A percentile compares a stretch with the other conserved stretches of the same genome.
Conservation (phyloP, 2,329 filamentous ascomycete species). For the Xylariaceae sp. region DNA sequence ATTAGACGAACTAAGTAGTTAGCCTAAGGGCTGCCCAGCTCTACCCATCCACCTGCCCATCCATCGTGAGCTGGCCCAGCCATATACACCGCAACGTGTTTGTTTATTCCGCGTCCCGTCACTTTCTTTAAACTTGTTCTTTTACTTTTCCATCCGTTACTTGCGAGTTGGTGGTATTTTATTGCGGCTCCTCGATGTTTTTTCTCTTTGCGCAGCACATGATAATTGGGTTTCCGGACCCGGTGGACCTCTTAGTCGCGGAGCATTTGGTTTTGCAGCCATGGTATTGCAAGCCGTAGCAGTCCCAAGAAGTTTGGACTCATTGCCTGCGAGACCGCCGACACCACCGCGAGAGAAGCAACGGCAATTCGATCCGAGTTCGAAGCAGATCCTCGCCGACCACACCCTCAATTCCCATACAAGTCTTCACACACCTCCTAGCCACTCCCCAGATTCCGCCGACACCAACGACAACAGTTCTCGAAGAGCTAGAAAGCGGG, state of each 20-base stretch:
- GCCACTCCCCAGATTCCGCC: slow-evolving; percentile 48
- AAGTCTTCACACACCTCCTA: slow-evolving; percentile 57
- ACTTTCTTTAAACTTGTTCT: neutral
- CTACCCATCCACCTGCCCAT: slow-evolving; percentile 2
- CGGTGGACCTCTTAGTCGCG: slow-evolving; percentile 32
- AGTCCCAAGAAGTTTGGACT: slow-evolving; percentile 50
- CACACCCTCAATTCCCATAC: slow-evolving; percentile 43
- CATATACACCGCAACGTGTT: neutral
- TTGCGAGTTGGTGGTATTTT: slow-evolving; percentile 6
- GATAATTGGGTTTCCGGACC: slow-evolving; percentile 20
- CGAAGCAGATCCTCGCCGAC: slow-evolving; percentile 41
- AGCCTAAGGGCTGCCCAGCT: slow-evolving; percentile 11
- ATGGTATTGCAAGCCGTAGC: slow-evolving; percentile 44
- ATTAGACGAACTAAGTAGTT: neutral
- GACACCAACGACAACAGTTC: slow-evolving; percentile 48
- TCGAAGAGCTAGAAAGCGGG: slow-evolving; percentile 53
- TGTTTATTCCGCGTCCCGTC: neutral
- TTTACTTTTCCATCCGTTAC: neutral
- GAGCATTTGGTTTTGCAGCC: slow-evolving; percentile 33
- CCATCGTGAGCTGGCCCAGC: neutral
- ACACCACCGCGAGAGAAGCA: slow-evolving; percentile 65
- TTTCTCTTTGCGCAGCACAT: slow-evolving; percentile 18
- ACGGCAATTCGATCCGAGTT: slow-evolving; percentile 40
- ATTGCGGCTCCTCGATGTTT: slow-evolving; percentile 10
- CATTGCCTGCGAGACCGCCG: slow-evolving; percentile 62